Evolutionary conservation across 2,329 filamentous ascomycete species (phyloP).

Genomic region (Setomelanomma holmii): DNA sequence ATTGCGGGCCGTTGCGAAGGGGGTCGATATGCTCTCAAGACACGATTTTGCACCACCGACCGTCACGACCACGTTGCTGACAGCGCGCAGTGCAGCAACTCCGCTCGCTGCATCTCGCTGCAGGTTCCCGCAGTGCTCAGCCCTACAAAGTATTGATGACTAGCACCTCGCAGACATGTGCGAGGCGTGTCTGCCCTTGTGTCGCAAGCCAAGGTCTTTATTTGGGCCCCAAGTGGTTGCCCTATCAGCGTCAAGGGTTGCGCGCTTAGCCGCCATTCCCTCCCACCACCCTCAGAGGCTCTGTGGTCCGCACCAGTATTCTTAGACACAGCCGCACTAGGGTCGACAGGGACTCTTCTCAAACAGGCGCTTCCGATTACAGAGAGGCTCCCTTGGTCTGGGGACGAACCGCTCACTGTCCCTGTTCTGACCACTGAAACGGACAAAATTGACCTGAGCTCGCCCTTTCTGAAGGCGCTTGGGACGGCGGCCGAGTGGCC

Average conservation of each 20-base stretch:
- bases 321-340: constrained; percentile 47
- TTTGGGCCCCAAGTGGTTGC: constrained; percentile 28
- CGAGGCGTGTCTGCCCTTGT: constrained; percentile 20
- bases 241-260: constrained; percentile 38
- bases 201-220: constrained; percentile 33
- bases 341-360: constrained; percentile 31
- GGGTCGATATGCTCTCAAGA: not conserved
- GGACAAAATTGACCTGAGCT: constrained; percentile 33
- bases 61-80: constrained; percentile 26
- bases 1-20: not conserved
- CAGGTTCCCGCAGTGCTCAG: constrained; percentile 37
- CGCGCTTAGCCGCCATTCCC: constrained; percentile 37
- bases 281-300: constrained; percentile 25
- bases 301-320: constrained; percentile 35
- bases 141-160: constrained; percentile 41
- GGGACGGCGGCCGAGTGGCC: constrained; percentile 37
- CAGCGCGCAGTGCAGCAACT: constrained; percentile 9
- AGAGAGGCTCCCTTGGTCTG: constrained; percentile 31
- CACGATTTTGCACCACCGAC: not conserved
- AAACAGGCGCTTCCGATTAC: constrained; percentile 47
- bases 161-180: constrained; percentile 21
- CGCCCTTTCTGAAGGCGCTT: constrained; percentile 42
- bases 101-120: constrained; percentile 16
- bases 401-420: constrained; percentile 32
- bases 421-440: constrained; percentile 38